Percentiles rank a stretch among this genome's conserved stretches.
phyloP scores from a whole-genome alignment of 345 rosid species.

The Cardamine chenopodiifolia region DNA sequence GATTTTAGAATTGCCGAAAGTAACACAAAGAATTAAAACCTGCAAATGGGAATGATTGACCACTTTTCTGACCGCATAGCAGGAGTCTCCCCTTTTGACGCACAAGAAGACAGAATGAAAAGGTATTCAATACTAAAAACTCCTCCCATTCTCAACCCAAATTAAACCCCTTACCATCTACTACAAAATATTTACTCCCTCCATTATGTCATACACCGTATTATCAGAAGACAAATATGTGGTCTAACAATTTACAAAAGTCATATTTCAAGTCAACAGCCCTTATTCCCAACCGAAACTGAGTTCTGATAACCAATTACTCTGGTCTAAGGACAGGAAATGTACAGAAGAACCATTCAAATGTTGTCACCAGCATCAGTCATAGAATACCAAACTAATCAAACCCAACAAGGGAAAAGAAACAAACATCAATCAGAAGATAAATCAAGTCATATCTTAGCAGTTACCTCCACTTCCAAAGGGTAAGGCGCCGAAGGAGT shows the following conservation, averaged over 20 bases:
- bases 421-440: slow-evolving; percentile 8
- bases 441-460: slow-evolving; percentile 23
- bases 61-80: slow-evolving; percentile 2
- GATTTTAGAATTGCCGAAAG: neutral
- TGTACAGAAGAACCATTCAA: slow-evolving; percentile 22
- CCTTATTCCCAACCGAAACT: slow-evolving; percentile 3
- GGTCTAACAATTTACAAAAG: slow-evolving; percentile 10
- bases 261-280: neutral
- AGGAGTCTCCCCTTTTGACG: slow-evolving; percentile 29
- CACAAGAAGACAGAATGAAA: slow-evolving; percentile 14
- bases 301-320: slow-evolving; percentile 9
- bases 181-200: slow-evolving; percentile 19
- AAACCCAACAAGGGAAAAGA: slow-evolving; percentile 19
- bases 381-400: slow-evolving; percentile 22
- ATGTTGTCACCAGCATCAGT: slow-evolving; percentile 18
- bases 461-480: slow-evolving; percentile 86
- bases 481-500: slow-evolving; percentile 95
- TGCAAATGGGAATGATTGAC: slow-evolving; percentile 1
- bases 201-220: slow-evolving; percentile 14
- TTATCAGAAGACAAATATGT: slow-evolving; percentile 8
- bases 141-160: slow-evolving; percentile 8
- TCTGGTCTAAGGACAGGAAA: slow-evolving; percentile 21
- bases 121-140: neutral
- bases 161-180: slow-evolving; percentile 21
- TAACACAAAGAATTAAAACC: slow-evolving; percentile 22